A percentile compares a stretch with the other conserved stretches of the same genome.
Conservation (phyloP, 345 rosid species). For the Eucalyptus marginata region DNA sequence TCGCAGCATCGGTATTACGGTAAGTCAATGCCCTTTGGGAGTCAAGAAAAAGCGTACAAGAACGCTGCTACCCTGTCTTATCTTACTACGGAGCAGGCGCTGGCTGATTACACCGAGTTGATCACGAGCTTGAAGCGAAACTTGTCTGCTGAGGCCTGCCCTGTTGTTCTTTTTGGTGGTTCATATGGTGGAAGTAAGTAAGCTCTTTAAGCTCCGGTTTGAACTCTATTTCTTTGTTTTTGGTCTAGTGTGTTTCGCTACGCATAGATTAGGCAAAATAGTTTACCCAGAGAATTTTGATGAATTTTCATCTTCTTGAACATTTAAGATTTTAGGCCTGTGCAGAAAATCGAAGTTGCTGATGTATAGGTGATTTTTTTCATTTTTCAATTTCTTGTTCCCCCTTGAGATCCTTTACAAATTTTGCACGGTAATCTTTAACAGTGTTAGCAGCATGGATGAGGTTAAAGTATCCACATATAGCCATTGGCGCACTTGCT, state of each 20-base stretch:
- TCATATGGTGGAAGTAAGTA: conserved; percentile 95
- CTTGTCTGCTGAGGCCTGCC: conserved; percentile 73
- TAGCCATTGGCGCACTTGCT: conserved; percentile 84
- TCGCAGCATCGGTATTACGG: conserved; percentile 75
- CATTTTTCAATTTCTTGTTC: not conserved
- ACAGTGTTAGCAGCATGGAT: conserved; percentile 99
- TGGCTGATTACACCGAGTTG: conserved; percentile 76
- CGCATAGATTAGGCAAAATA: not conserved
- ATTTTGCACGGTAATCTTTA: not conserved
- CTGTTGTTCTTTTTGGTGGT: conserved; percentile 90
- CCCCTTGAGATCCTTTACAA: not conserved
- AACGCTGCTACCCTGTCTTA: conserved; percentile 55
- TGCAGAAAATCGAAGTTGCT: not conserved
- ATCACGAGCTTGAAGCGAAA: conserved; percentile 62
- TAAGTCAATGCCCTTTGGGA: conserved; percentile 73
- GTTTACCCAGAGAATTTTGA: not conserved
- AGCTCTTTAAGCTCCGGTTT: not conserved
- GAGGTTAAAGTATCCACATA: conserved; percentile 92
- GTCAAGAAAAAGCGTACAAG: conserved; percentile 46
- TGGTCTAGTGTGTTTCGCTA: not conserved
- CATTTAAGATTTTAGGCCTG: not conserved
- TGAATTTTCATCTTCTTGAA: not conserved
- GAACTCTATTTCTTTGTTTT: not conserved
- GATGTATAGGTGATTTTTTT: not conserved
- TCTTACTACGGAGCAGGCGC: conserved; percentile 87